Evolutionary conservation across 1,284 basidiomycete species (phyloP), one percentile per base, ranked within the genome.

Genomic region (Hymenochaete sp.): DNA sequence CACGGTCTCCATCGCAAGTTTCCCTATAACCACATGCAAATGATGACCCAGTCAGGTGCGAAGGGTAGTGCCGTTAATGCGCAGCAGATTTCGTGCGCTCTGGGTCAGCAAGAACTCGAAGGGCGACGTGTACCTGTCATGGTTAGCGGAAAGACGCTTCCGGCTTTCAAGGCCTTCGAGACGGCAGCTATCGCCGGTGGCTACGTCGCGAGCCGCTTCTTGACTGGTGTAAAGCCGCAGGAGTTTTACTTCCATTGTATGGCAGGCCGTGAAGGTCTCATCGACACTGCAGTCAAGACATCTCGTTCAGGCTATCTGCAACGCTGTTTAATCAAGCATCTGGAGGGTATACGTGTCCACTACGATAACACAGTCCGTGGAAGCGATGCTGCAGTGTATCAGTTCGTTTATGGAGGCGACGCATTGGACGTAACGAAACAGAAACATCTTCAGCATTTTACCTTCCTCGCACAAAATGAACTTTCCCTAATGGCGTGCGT

Each of bases 201-300:
- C n/a, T 99, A 96, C 63, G 90, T 99, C 41, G 92, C 90, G n/a
- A 96, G 93, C 63, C 91, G 96, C 42, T 99, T 99, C 78, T 77
- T 99, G 71, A 98, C 96, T 14, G 96, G 96, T 50, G 85, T 99
- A 61, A 90, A 88, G 53, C 96, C 96, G 0, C 96, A 99, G 62
- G 96, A 99, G 64, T 99, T 97, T 69, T 99, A 97, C 70, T 99
- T 99, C 77, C 96, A 98, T 68, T 98, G 96, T 65, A 99, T 99
- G 96, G 93, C 96, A 49, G 96, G 96, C 44, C 82, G 96, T 57
- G 96, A 98, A 69, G 96, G 96, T 63, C 76, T 99, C 26, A 99
- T 98, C 59, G 96, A 99, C 62, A 99, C 96, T 8, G 96, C 96
- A 40, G 96, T 99, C 65, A 99, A 99, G 69, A 99, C 96, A 4